Base-by-base conservation (phyloP, 371 early-diverging fungal species). In the Saksenaea vasiformis region DNA sequence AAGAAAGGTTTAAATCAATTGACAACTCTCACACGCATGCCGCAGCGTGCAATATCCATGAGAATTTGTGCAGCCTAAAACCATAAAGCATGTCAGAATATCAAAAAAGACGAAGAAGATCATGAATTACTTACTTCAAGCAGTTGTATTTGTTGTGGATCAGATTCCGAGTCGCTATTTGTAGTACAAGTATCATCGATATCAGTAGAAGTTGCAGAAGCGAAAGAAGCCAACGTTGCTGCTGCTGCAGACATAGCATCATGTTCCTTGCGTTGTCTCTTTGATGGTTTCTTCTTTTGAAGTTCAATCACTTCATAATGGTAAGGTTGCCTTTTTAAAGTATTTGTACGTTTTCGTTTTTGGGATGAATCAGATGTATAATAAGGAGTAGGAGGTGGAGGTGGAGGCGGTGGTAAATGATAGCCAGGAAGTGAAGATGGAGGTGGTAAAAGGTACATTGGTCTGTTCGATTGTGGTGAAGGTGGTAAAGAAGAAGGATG, bases 21-120 rank as follows among this genome's bases (percentile, higher is more conserved):
- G 55, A 66, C 62, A 26, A 76, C 62, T 51, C 62, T 71, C 43
- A 80, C 74, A 54, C 72, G 74, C 81, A 80, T 78, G 38, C 77
- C 71, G 39, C 72, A 76, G 36, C 74, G 70, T 37, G 81, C 81
- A 66, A 80, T 80, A 54, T 80, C 77, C 78, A 80, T 78, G n/a
- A 80, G 65, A 41, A 80, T 80, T 60, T 80, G 81, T 56, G 81
- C 81, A 68, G 81, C 81, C 81, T 80, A 70, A 39, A 38, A 58
- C n/a, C 38, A 58, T 31, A 59, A 54, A 63, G n/a, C 34, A 53
- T 53, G 36, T 53, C 26, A 10, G 51, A 34, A 60, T 14, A 37
- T 31, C 60, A 14, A 47, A 60, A 13, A 47, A 31, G 31, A 31
- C 7, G 31, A 31, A 31, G n/a, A n/a, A n/a, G n/a, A n/a, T n/a